phyloP scores from a whole-genome alignment of 139 green algal species.

The Tetradesmus obliquus region DNA sequence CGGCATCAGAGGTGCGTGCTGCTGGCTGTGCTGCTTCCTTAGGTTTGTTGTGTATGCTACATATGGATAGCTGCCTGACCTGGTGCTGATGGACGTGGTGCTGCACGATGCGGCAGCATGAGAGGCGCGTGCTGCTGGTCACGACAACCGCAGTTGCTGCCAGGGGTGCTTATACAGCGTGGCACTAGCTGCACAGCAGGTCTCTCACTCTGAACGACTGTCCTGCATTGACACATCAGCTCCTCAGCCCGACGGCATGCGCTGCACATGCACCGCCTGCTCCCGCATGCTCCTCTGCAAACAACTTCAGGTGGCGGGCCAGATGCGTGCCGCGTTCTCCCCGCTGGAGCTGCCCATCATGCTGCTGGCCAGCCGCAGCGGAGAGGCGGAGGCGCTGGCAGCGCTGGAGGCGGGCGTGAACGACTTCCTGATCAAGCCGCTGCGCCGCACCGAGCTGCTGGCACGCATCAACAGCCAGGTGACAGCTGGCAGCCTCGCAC shows the following conservation, averaged over 20 bases:
- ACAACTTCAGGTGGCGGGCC: not conserved
- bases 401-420: slow-evolving; percentile 19
- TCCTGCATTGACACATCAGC: not conserved
- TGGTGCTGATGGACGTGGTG: not conserved
- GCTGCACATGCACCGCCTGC: not conserved
- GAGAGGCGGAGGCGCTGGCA: slow-evolving; percentile 21
- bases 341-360: slow-evolving; percentile 30
- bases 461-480: slow-evolving; percentile 26
- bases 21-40: not conserved
- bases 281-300: not conserved
- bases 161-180: no score
- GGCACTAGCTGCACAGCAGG: no score
- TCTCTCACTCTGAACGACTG: not conserved
- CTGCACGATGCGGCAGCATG: not conserved
- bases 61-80: not conserved
- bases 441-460: slow-evolving; percentile 1
- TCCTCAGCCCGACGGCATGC: not conserved
- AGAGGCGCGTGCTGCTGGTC: no score
- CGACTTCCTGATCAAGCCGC: slow-evolving; percentile 34
- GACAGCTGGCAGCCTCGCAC: not conserved
- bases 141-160: no score
- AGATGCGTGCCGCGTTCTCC: not conserved
- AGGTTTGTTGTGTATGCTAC: not conserved
- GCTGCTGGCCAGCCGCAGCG: slow-evolving; percentile 23
- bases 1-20: slow-evolving; percentile 2